These are phyloP conservation scores for Miamiensis avidus DNA, from an alignment of 169 alveolate genomes.

Conservation along the genomic window DNA sequence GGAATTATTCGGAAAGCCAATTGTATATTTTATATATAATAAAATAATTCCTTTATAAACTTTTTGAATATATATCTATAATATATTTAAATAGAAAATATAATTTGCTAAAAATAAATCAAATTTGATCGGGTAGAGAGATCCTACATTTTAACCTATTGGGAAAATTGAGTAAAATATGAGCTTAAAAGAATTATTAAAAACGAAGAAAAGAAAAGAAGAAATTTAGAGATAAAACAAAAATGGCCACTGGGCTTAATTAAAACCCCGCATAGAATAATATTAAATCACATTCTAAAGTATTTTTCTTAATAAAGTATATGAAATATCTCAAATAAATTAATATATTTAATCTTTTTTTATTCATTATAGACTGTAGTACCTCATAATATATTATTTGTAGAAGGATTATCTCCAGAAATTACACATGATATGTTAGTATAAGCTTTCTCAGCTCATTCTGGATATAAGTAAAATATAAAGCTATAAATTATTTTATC, in stretches of 20 bases:
- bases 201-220: not conserved
- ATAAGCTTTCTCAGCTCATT: too few relatives aligned
- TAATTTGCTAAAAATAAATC: not conserved
- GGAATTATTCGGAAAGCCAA: slow-evolving; percentile 59
- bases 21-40: slow-evolving; percentile 17
- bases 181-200: not conserved
- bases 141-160: not conserved
- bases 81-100: not conserved
- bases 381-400: not conserved
- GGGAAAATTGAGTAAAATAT: not conserved
- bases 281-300: not conserved
- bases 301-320: too few relatives aligned
- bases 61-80: not conserved
- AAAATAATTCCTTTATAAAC: not conserved
- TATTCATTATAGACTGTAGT: too few relatives aligned
- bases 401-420: not conserved
- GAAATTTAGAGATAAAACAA: not conserved
- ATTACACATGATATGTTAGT: not conserved
- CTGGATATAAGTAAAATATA: not conserved
- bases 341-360: too few relatives aligned
- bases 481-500: too few relatives aligned
- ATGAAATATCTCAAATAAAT: too few relatives aligned
- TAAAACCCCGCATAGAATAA: not conserved
- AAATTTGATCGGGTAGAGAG: not conserved
- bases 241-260: not conserved